phyloP scores from a whole-genome alignment of 139 green algal species.

The Spirogloea muscicola region DNA sequence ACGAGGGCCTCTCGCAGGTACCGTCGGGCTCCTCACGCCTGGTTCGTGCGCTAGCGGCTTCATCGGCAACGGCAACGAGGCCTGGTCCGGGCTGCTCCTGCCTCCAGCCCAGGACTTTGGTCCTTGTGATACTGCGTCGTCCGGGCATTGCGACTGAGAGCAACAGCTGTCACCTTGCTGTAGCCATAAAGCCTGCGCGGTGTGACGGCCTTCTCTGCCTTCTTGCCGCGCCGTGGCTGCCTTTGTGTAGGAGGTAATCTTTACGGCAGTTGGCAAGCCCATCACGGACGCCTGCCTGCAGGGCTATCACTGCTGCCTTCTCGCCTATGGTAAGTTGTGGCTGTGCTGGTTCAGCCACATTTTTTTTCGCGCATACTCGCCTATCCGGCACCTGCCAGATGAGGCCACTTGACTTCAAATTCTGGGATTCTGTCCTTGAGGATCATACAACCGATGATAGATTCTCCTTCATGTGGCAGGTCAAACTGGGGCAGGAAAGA shows the following conservation, averaged over 20 bases:
- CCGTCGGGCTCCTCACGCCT: background rate
- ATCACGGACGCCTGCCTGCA: constrained; percentile 44
- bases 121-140: background rate
- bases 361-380: background rate
- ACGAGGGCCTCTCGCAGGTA: constrained; percentile 32
- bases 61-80: background rate
- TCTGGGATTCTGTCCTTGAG: background rate
- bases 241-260: constrained; percentile 47
- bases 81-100: background rate
- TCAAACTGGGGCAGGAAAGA: constrained; percentile 77
- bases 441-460: background rate
- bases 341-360: background rate
- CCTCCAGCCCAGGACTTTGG: background rate
- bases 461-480: constrained; percentile 19
- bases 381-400: background rate
- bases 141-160: background rate
- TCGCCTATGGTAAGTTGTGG: constrained; percentile 50
- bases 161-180: background rate
- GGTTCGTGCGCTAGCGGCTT: background rate
- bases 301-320: constrained; percentile 52
- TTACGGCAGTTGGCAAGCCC: constrained; percentile 27
- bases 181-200: background rate
- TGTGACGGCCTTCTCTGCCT: background rate
- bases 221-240: background rate
- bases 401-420: background rate